Percentiles rank a stretch among this genome's conserved stretches.
Evolutionary conservation across 2,329 filamentous ascomycete species (phyloP).

Genomic region (Fusarium musae): DNA sequence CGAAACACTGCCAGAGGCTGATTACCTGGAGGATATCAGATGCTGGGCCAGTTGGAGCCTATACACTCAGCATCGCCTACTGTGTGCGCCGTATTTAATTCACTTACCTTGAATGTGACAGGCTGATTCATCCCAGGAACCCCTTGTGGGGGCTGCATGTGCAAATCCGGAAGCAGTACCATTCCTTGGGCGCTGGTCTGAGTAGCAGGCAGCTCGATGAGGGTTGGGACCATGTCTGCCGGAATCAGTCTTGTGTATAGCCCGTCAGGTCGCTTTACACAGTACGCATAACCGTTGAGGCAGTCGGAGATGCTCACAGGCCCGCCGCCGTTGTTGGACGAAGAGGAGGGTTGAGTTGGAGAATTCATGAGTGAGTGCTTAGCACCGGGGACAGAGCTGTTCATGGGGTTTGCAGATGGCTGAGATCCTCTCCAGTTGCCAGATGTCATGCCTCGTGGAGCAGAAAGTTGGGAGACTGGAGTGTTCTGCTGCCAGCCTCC

Average conservation of each 20-base stretch:
- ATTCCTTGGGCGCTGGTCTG: conserved; percentile 56
- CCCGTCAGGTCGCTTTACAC: conserved; percentile 28
- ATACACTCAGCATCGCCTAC: conserved; percentile 44
- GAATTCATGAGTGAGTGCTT: conserved; percentile 30
- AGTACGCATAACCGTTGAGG: conserved; percentile 34
- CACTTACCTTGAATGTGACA: conserved; percentile 55
- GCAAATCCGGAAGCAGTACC: conserved; percentile 59
- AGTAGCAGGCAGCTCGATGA: conserved; percentile 56
- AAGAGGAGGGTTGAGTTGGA: not conserved
- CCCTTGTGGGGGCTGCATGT: conserved; percentile 51
- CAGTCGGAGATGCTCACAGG: conserved; percentile 36
- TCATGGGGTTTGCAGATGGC: conserved; percentile 6
- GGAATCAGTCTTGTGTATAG: conserved; percentile 34
- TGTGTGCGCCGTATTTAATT: not conserved
- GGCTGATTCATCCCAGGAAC: conserved; percentile 52
- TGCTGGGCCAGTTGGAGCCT: conserved; percentile 38
- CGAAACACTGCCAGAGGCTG: not conserved
- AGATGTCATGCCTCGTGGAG: conserved; percentile 36
- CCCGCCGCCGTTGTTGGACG: not conserved
- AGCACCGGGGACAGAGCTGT: not conserved
- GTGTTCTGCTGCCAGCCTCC: conserved; percentile 27
- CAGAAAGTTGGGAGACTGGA: conserved; percentile 14
- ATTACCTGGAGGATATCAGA: conserved; percentile 51
- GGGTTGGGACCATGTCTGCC: conserved; percentile 35
- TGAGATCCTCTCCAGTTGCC: conserved; percentile 38